Base-by-base conservation (phyloP, 148 eudicot species). In the Persicaria maculosa region DNA sequence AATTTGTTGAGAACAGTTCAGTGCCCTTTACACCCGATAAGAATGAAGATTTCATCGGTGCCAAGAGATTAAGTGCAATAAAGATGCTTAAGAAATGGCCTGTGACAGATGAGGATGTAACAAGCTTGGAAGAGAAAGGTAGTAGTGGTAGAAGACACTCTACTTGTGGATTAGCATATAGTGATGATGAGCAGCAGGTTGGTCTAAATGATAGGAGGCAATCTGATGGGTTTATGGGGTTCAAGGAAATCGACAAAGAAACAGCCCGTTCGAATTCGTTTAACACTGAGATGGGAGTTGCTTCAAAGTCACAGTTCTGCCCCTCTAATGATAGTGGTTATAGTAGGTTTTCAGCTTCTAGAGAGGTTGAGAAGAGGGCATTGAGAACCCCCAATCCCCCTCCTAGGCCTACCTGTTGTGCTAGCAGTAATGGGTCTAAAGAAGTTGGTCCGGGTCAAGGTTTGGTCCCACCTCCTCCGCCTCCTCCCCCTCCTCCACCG, bases 351-450 rank as follows among this genome's bases (percentile, higher is more conserved):
- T 48, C 72, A 45, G 79, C 82, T 44, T 84, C 83, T 43, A 73
- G 58, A 43, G 90, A 87, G 75, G 78, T 89, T 57, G 89, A 83
- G 75, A 91, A 84, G 75, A 76, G 94, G 78, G 87, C 86, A 9
- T 80, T 89, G 77, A 82, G 97, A 50, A 74, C 89, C 19, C 90
- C 97, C n/a, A 91, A 86, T 71, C 97, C 97, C 4, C 97, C 97
- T 83, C 94, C 97, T 74, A 83, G 87, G 75, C 92, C 97, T 81
- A 87, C 88, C 0, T 85, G 81, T 53, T 50, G 76, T 58, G 55
- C 81, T 46, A 46, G 2, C 11, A 10, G 53, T 25, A 47, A 17
- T 10, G 86, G 61, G 54, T 59, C 47, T 45, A 85, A 79, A 61
- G 85, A 83, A 44, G 80, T 64, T 52, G 59, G 53, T 45, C 58